Percentiles rank a stretch among this genome's conserved stretches.
Evolutionary conservation across 805 yeast genomes (phyloP).

Genomic region (Cyberlindnera americana): DNA sequence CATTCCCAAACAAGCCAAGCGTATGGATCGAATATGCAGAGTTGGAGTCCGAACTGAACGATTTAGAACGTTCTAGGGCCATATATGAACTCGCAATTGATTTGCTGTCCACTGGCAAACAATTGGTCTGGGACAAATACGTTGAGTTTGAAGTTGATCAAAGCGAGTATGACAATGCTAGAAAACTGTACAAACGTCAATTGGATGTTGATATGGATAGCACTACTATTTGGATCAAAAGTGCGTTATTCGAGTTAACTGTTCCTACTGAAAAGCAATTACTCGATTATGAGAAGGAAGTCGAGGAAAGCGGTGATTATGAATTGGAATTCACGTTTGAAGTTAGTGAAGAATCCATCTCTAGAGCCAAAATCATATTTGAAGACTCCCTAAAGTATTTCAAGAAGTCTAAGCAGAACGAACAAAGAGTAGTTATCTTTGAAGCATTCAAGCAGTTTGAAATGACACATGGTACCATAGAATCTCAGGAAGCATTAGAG

Average conservation of each 20-base stretch:
- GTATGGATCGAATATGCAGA: conserved; percentile 65
- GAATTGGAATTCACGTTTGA: conserved; percentile 48
- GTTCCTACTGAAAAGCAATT: conserved; percentile 56
- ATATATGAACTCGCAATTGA: conserved; percentile 52
- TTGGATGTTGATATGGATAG: conserved; percentile 31
- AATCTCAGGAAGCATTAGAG: conserved; percentile 34
- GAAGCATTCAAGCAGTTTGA: conserved; percentile 69
- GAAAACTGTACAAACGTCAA: conserved; percentile 44
- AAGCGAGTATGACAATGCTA: conserved; percentile 52
- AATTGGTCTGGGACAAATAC: conserved; percentile 34
- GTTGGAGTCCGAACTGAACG: conserved; percentile 66
- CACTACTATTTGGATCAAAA: conserved; percentile 54
- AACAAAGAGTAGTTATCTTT: conserved; percentile 48
- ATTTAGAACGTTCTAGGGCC: conserved; percentile 61
- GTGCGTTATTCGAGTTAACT: conserved; percentile 68
- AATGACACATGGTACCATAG: conserved; percentile 49
- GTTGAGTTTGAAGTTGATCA: conserved; percentile 63
- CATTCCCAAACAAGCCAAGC: conserved; percentile 36
- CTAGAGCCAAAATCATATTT: conserved; percentile 53
- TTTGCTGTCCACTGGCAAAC: conserved; percentile 21
- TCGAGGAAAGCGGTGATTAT: conserved; percentile 32
- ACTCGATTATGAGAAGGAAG: conserved; percentile 28
- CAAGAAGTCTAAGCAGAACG: conserved; percentile 34
- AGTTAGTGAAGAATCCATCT: conserved; percentile 47
- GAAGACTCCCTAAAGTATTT: conserved; percentile 46